Conservation (phyloP, 2,329 filamentous ascomycete species). For the Diaporthe sp. region DNA sequence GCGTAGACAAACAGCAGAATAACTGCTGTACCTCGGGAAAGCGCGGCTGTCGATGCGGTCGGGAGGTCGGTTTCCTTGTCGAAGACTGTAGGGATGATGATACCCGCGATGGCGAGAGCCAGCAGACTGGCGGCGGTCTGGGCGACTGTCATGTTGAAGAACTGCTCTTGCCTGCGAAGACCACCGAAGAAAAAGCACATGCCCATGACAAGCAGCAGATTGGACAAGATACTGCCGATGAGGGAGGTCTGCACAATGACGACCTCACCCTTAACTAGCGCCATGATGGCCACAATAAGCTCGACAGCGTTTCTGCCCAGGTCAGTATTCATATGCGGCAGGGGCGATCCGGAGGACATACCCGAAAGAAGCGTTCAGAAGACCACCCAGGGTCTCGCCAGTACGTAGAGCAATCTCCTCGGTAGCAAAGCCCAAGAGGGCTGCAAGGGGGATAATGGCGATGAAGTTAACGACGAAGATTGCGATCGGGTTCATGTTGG, state of each 20-base stretch:
- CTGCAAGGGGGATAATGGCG: slow-evolving; percentile 90
- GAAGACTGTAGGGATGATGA: slow-evolving; percentile 94
- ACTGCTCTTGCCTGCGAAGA: slow-evolving; percentile 82
- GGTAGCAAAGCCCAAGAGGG: slow-evolving; percentile 87
- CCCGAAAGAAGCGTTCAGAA: slow-evolving; percentile 93
- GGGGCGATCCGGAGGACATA: slow-evolving; percentile 53
- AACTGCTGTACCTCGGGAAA: slow-evolving; percentile 81
- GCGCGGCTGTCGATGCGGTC: slow-evolving; percentile 65
- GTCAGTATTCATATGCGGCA: slow-evolving; percentile 42
- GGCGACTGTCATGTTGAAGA: slow-evolving; percentile 92
- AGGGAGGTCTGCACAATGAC: slow-evolving; percentile 93
- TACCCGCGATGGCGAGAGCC: slow-evolving; percentile 81
- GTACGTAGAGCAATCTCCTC: slow-evolving; percentile 88
- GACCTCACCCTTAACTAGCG: slow-evolving; percentile 79
- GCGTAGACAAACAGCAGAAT: slow-evolving; percentile 88
- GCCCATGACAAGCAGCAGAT: slow-evolving; percentile 88
- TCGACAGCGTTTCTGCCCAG: slow-evolving; percentile 81
- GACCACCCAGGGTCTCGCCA: slow-evolving; percentile 87
- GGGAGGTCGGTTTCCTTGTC: slow-evolving; percentile 63
- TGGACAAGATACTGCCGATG: slow-evolving; percentile 92
- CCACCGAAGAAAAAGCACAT: slow-evolving; percentile 95
- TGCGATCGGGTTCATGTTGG: slow-evolving; percentile 67
- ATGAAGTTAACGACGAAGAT: slow-evolving; percentile 94
- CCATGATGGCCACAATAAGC: slow-evolving; percentile 89
- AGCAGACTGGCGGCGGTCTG: slow-evolving; percentile 89